These are phyloP conservation scores for Suillus americanus DNA, from an alignment of 768 basidiomycete species.

Conservation along the genomic window DNA sequence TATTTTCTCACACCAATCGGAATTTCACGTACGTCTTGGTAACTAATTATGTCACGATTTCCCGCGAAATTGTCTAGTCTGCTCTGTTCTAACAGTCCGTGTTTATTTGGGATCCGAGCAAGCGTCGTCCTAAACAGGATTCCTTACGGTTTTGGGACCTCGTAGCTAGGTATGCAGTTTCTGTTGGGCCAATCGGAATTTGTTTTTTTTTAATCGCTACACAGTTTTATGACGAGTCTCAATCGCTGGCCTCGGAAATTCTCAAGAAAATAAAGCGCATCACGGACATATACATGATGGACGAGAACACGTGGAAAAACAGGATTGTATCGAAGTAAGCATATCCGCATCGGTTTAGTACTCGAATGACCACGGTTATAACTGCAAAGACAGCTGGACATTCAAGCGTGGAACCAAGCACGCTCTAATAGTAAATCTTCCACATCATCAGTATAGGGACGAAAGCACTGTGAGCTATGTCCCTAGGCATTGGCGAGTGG, in stretches of 20 bases:
- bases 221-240: neutral
- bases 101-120: too few species aligned
- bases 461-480: conserved; percentile 74
- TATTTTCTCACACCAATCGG: conserved; percentile 12
- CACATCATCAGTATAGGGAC: conserved; percentile 76
- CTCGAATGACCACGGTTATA: conserved; percentile 62
- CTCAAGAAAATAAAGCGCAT: neutral
- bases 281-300: neutral
- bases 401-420: conserved; percentile 77
- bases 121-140: too few species aligned
- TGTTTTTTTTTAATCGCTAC: too few species aligned
- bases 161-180: too few species aligned
- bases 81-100: too few species aligned
- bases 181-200: too few species aligned
- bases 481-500: conserved; percentile 77
- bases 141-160: too few species aligned
- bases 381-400: conserved; percentile 47
- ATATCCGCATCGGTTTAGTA: conserved; percentile 65
- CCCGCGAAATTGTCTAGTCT: neutral
- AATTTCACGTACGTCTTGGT: neutral
- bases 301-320: neutral
- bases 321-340: too few species aligned
- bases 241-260: neutral
- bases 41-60: neutral
- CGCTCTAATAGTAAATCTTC: conserved; percentile 46